phyloP scores from a whole-genome alignment of 1,284 basidiomycete genomes.

The Sanghuangporus weigelae region DNA sequence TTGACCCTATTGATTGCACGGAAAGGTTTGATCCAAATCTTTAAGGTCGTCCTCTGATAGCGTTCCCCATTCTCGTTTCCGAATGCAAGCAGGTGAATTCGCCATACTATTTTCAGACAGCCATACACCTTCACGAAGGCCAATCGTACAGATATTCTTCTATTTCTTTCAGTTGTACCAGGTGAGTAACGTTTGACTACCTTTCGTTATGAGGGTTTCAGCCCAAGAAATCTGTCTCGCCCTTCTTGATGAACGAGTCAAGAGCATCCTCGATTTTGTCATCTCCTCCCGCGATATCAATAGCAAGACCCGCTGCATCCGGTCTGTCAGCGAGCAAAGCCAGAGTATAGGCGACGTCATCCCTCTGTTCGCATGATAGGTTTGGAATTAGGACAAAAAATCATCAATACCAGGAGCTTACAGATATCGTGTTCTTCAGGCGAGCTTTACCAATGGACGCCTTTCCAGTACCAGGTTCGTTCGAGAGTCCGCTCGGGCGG shows the following conservation, averaged over 20 bases:
- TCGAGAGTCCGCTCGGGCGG: conserved; percentile 55
- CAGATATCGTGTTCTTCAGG: conserved; percentile 42
- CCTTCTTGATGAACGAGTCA: conserved; percentile 43
- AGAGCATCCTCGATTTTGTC: conserved; percentile 44
- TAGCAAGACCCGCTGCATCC: conserved; percentile 53
- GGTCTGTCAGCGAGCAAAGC: conserved; percentile 48
- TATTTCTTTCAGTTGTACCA: too few species aligned
- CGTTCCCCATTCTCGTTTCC: too few species aligned
- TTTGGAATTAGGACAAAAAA: too few species aligned
- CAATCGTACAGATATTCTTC: too few species aligned
- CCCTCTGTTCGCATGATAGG: conserved; percentile 34
- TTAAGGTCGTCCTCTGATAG: too few species aligned
- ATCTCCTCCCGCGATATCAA: conserved; percentile 61
- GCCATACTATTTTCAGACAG: too few species aligned
- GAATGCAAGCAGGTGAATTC: too few species aligned
- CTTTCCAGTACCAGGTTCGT: conserved; percentile 49
- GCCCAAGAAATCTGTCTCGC: conserved; percentile 43
- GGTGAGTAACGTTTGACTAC: too few species aligned
- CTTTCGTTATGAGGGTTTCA: conserved; percentile 21
- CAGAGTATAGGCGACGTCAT: conserved; percentile 58
- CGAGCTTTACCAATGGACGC: conserved; percentile 54
- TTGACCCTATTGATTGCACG: too few species aligned
- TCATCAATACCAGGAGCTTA: conserved; percentile 21
- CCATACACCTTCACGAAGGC: too few species aligned
- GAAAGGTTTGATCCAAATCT: too few species aligned